Base-by-base conservation (phyloP, 257 asterid genomes). In the Cinchona pubescens region DNA sequence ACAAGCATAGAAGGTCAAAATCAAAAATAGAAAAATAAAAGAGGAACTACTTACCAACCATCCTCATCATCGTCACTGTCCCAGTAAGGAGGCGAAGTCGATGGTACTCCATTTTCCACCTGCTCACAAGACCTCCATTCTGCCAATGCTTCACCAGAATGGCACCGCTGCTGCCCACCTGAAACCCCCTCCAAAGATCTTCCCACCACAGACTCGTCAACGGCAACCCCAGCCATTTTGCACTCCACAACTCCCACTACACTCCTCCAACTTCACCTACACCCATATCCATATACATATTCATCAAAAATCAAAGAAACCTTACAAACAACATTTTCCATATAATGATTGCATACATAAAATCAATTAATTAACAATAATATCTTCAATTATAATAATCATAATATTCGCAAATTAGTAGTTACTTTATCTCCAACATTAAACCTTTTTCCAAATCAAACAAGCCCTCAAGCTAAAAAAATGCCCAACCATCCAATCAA, bases 1-100 rank as follows among this genome's bases (percentile, higher is more conserved):
- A 51, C 32, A 70, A 29, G 35, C 34, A 43, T 38, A 27, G 38
- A 76, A 25, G 38, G 30, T 30, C 32, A 61, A 67, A 53, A 56
- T 29, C 5, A 25, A 73, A 45, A 46, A 35, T 30, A 53, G 64
- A 38, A 38, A 38, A 23, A 25, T n/a, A 75, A 59, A 27, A 27
- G 21, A 62, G 35, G 51, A 71, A 63, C 8, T 37, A 62, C 87
- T 60, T 71, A 90, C 96, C 96, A 79, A n/a, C 84, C 85, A 64
- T 88, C 97, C 37, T 81, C 95, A 42, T 86, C 88, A 19, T 85
- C 90, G 34, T 88, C 92, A 64, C 87, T 88, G 81, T 92, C 97
- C 97, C 97, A 92, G 79, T 90, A 90, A 77, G 97, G 94, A 51
- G 97, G 96, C 2, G 93, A 90, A 45, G 94, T 92, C n/a, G 97